Percentiles rank a stretch among this genome's conserved stretches.
These are phyloP conservation scores for Pseudopithomyces maydicus DNA, from an alignment of 2,329 filamentous ascomycete genomes.

Conservation along the genomic window DNA sequence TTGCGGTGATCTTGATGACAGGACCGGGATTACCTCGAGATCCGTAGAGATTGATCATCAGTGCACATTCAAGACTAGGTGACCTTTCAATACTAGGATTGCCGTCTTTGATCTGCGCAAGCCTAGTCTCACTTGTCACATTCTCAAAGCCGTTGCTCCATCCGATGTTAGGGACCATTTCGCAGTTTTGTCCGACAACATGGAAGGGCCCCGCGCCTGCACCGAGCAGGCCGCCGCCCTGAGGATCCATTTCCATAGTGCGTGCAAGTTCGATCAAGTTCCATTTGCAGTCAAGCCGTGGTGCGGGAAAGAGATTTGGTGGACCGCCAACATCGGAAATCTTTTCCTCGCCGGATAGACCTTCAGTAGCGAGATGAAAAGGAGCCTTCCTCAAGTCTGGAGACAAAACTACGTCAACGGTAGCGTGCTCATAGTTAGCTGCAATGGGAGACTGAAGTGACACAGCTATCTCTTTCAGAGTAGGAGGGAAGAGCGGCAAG, in stretches of 20 bases:
- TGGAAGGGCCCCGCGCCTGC: constrained; percentile 22
- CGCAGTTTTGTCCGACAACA: constrained; percentile 19
- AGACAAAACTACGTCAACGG: constrained; percentile 31
- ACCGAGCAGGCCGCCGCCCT: constrained; percentile 17
- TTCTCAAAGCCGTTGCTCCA: constrained; percentile 10
- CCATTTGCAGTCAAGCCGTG: constrained; percentile 13
- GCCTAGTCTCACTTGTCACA: constrained; percentile 10
- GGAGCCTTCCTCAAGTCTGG: constrained; percentile 47
- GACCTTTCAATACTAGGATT: constrained; percentile 10
- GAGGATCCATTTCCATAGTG: constrained; percentile 19
- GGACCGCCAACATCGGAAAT: constrained; percentile 54
- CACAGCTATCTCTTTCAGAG: constrained; percentile 9
- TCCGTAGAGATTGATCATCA: constrained; percentile 25
- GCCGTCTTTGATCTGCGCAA: constrained; percentile 15
- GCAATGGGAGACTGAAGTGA: constrained; percentile 6
- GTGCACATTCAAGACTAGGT: constrained; percentile 15
- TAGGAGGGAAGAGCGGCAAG: constrained; percentile 5
- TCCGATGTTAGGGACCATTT: constrained; percentile 18
- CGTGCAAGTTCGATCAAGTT: constrained; percentile 12
- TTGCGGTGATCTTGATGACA: constrained; percentile 18
- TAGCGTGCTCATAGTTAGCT: constrained; percentile 13
- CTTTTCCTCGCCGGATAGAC: constrained; percentile 47
- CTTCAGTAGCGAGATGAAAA: constrained; percentile 46
- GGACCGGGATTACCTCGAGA: constrained; percentile 14
- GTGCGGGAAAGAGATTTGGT: constrained; percentile 26